Conservation (phyloP, 176 grass and related monocot genomes). For the Aegilops bicornis region DNA sequence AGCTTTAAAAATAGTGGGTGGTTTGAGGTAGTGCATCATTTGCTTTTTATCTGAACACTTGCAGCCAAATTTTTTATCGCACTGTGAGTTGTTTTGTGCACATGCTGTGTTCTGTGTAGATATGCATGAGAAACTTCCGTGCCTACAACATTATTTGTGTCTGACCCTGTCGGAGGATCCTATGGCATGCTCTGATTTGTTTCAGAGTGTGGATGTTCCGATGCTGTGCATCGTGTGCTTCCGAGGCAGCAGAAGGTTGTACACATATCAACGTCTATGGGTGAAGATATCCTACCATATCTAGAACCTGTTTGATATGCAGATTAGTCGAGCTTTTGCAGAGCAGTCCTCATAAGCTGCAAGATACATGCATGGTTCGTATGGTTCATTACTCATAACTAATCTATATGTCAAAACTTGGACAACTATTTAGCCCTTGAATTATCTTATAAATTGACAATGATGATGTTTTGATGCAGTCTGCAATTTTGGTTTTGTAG, state of each 20-base stretch:
- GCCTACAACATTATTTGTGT: too few species aligned
- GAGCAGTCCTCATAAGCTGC: slow-evolving; percentile 79
- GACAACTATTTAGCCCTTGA: neutral
- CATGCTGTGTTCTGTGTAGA: slow-evolving; percentile 95
- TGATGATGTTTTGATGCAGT: slow-evolving; percentile 57
- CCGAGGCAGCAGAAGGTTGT: too few species aligned
- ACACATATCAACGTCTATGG: too few species aligned
- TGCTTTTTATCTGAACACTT: slow-evolving; percentile 72
- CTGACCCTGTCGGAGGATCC: too few species aligned
- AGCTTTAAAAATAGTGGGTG: slow-evolving; percentile 92
- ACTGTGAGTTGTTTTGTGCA: slow-evolving; percentile 53
- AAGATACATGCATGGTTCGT: slow-evolving; percentile 97
- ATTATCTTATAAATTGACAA: slow-evolving; percentile 23
- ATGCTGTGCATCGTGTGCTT: too few species aligned
- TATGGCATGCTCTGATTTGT: too few species aligned
- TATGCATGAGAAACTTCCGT: slow-evolving; percentile 39
- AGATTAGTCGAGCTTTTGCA: slow-evolving; percentile 79
- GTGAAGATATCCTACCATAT: slow-evolving; percentile 94
- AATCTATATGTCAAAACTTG: neutral
- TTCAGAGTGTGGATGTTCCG: too few species aligned
- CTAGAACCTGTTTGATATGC: slow-evolving; percentile 74
- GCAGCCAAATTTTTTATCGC: slow-evolving; percentile 83
- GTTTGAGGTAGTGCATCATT: slow-evolving; percentile 97
- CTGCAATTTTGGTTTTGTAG: slow-evolving; percentile 86
- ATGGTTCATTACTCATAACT: slow-evolving; percentile 18